Evolutionary conservation across 805 yeast genomes (phyloP), one percentile per base, ranked within the genome.

Genomic region (Schwanniomyces sp.): DNA sequence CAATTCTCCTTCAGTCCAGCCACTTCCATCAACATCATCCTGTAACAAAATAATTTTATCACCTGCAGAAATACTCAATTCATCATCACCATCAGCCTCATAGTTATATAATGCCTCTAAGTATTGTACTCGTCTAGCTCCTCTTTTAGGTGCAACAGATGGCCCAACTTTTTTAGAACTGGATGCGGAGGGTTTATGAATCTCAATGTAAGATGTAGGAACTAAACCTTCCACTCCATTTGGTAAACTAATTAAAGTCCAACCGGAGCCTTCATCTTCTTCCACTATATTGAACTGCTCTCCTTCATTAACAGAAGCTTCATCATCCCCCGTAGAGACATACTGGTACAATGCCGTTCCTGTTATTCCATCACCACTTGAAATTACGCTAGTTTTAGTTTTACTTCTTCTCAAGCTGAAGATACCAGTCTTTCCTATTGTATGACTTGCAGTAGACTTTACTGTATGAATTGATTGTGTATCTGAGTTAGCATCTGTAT

Each of bases 1-100:
- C 21, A 86, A 49, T 61, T 88, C 92, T 10, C 97, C 98, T 55
- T 84, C 87, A 1, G 97, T 91, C 99, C 99, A 94, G 0, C 99
- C 99, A 54, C 86, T 88, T 44, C 85, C 87, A 43, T 83, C 88
- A 4, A 67, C 62, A 53, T 73, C 78, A 26, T 78, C 84, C 37
- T 71, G 74, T 0, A 87, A 58, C 10, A 94, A 77, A 9, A 78
- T 75, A 16, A 94, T 80, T 46, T 74, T 75, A 52, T 92, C 97
- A 2, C 96, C 97, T 0, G 79, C 84, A 7, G 54, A 57, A 17
- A 94, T 80, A 17, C 80, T 76, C 48, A 94, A 64, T 66, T 94
- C 99, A 57, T 88, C 92, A 24, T 80, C 85, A 10, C 89, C 94
- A 49, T 81, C 85, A 0, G 96, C 91, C 16, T 64, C 72, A 61